phyloP scores from a whole-genome alignment of 305 asterid species.

The Fraxinus velutina region DNA sequence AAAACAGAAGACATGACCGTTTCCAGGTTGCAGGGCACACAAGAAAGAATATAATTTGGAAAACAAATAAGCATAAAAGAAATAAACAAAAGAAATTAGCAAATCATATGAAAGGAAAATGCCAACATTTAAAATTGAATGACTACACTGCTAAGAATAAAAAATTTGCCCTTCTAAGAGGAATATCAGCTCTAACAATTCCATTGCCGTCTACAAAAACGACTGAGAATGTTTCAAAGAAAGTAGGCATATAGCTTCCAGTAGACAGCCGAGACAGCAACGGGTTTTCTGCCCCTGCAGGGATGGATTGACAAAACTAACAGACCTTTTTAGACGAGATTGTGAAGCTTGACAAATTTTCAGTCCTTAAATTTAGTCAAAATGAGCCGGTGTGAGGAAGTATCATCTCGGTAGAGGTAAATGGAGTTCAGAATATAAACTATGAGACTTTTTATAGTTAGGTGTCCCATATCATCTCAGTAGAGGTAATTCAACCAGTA shows the following conservation, averaged over 20 bases:
- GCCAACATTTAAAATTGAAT: background rate
- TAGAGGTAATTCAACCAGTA: no score
- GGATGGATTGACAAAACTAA: background rate
- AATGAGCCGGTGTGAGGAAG: background rate
- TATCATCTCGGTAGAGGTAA: background rate
- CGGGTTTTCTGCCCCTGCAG: no score
- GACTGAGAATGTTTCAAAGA: background rate
- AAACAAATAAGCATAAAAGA: background rate
- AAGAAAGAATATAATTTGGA: background rate
- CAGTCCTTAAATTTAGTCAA: background rate
- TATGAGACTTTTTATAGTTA: background rate
- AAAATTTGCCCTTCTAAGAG: background rate
- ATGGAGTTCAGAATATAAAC: background rate
- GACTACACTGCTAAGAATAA: background rate
- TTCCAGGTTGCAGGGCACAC: background rate
- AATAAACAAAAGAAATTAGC: background rate
- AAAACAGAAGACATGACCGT: background rate
- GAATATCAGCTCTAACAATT: background rate
- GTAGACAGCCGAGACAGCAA: no score
- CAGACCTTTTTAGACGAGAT: background rate
- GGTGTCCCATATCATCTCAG: no score
- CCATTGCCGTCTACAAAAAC: background rate
- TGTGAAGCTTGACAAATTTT: background rate
- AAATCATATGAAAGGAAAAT: background rate
- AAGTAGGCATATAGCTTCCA: no score